Evolutionary conservation across 495 filamentous ascomycete genomes (phyloP), one percentile per base, ranked within the genome.

Genomic region (Hypoxylon lienhwacheense): DNA sequence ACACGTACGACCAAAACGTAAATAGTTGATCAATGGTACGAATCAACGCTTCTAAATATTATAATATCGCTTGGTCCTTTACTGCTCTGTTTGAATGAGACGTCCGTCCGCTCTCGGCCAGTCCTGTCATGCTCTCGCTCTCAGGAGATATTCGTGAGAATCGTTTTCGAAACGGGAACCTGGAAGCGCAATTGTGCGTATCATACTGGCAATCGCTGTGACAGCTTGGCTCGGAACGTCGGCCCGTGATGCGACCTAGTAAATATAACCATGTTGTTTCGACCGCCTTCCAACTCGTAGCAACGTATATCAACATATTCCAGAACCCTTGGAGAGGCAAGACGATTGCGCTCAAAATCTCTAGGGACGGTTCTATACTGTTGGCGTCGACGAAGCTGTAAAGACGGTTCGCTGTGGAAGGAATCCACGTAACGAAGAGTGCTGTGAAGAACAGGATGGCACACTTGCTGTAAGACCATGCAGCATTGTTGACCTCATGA

Each of bases 321-420:
- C 89, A 92, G 61, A 93, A 91, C 1, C 90, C 90, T 63, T 95
- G 90, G 0, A 91, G 74, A 0, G 90, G 90, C 15, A 95, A 76
- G 0, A 95, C 89, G 36, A 90, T 78, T 1, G 86, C 82, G 19
- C 85, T 82, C 35, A 83, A 78, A 47, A 85, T 86, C 57, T 88
- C 84, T 19, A 95, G 78, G 16, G 73, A 71, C 40, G 85, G 81
- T 19, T 73, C 76, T 4, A 79, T 68, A 1, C 76, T 39, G 20
- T 81, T 72, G 0, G 74, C 71, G 60, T 85, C 69, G 4, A 83
- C 73, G 12, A 91, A 64, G 11, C 79, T 80, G 69, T 88, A 91
- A 17, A 91, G 79, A 15, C 90, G 78, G 66, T 95, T 95, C 47
- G 84, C 76, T 14, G 85, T 88, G 1, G 89, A 91, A 1, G 90